A percentile compares a stretch with the other conserved stretches of the same genome.
These are phyloP conservation scores for Reticulascus tulasneorum DNA, from an alignment of 2,329 filamentous ascomycete species.

Conservation along the genomic window DNA sequence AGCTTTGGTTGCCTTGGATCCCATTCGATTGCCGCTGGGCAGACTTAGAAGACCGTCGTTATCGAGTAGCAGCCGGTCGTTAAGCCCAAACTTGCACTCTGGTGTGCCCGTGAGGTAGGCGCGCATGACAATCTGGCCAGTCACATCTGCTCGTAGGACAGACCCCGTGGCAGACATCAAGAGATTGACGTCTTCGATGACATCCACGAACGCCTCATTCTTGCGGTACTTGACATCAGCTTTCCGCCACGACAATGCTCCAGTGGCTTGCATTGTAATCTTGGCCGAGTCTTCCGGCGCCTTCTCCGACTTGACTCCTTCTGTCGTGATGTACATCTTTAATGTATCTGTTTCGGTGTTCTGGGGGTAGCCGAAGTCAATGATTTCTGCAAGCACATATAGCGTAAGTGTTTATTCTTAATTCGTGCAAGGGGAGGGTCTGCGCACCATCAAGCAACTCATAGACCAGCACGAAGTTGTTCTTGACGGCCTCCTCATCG, in stretches of 20 bases:
- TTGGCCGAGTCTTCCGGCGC: slow-evolving; percentile 89
- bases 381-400: slow-evolving; percentile 63
- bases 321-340: slow-evolving; percentile 99
- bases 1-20: slow-evolving; percentile 87
- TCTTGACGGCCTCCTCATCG: slow-evolving; percentile 99
- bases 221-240: slow-evolving; percentile 98
- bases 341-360: slow-evolving; percentile 98
- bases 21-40: slow-evolving; percentile 71
- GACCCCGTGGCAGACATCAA: slow-evolving; percentile 98
- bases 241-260: slow-evolving; percentile 92
- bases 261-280: slow-evolving; percentile 99
- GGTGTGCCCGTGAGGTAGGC: slow-evolving; percentile 94
- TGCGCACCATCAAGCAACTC: slow-evolving; percentile 85
- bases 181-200: slow-evolving; percentile 98
- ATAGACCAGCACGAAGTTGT: slow-evolving; percentile 98
- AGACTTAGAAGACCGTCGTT: slow-evolving; percentile 62
- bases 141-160: slow-evolving; percentile 91
- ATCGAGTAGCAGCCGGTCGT: slow-evolving; percentile 91
- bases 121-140: slow-evolving; percentile 97
- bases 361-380: slow-evolving; percentile 98
- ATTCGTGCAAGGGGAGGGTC: background rate
- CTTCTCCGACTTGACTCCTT: slow-evolving; percentile 90
- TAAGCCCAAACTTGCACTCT: slow-evolving; percentile 98
- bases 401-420: background rate
- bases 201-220: slow-evolving; percentile 98